Evolutionary conservation across 2,329 filamentous ascomycete genomes (phyloP).

Genomic region (Neurospora sp.): DNA sequence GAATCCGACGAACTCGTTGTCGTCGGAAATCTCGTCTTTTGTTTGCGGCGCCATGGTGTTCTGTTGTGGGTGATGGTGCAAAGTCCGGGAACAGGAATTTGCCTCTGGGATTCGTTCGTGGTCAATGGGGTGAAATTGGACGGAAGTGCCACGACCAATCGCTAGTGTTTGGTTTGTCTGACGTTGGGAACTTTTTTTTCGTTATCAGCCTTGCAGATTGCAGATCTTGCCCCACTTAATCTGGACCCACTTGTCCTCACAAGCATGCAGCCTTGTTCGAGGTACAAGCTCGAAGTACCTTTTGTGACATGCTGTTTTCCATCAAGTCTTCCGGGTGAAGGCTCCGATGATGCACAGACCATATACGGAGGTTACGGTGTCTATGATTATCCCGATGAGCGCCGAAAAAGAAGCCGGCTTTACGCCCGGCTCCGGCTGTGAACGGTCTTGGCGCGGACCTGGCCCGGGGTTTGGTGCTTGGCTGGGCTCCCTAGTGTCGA

Average conservation of each 20-base stretch:
- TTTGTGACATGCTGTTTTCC: neutral
- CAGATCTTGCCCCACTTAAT: slow-evolving; percentile 1
- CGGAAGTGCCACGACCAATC: neutral
- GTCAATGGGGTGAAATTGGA: neutral
- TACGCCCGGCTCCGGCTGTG: neutral
- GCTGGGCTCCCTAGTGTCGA: neutral
- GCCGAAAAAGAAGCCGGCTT: neutral
- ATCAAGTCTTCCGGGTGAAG: neutral
- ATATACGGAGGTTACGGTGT: neutral
- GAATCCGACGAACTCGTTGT: slow-evolving; percentile 18
- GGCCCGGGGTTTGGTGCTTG: neutral
- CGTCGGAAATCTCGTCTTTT: slow-evolving; percentile 17
- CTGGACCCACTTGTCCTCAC: neutral
- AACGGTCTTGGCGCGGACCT: neutral
- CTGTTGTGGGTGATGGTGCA: neutral
- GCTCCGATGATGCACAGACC: neutral
- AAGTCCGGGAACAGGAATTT: neutral
- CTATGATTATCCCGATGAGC: neutral
- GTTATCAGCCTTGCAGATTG: slow-evolving; percentile 14
- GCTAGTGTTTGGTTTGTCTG: neutral
- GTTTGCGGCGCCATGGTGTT: slow-evolving; percentile 12
- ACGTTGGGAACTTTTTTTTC: slow-evolving; percentile 10
- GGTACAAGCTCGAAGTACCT: neutral
- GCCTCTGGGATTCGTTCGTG: neutral
- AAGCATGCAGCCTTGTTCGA: neutral